A percentile compares a stretch with the other conserved stretches of the same genome.
phyloP scores from a whole-genome alignment of 192 early-diverging fungal genomes.

The Cladochytrium replicatum region DNA sequence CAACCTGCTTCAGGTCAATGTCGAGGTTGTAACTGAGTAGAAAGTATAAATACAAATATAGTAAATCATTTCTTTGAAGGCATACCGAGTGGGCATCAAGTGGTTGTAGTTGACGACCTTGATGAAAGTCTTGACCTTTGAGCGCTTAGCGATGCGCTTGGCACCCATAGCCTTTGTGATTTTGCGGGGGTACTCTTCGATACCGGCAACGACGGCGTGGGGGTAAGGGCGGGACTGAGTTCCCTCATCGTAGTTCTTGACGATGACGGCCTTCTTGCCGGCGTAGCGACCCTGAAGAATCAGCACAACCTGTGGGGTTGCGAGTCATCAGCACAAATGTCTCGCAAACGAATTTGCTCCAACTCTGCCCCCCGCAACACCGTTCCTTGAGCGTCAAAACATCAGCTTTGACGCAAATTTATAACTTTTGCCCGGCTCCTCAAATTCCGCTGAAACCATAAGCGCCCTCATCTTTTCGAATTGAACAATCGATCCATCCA shows the following conservation, averaged over 20 bases:
- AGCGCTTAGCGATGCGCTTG: constrained; percentile 93
- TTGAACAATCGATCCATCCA: neutral
- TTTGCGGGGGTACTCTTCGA: constrained; percentile 95
- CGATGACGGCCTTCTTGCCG: constrained; percentile 99
- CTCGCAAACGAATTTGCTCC: neutral
- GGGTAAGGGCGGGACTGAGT: constrained; percentile 93
- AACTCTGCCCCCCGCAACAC: neutral
- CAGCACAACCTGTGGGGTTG: constrained; percentile 74
- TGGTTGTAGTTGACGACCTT: constrained; percentile 99
- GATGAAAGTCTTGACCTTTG: constrained; percentile 98
- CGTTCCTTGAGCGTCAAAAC: neutral
- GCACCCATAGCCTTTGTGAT: constrained; percentile 91
- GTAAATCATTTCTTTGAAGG: constrained; percentile 8
- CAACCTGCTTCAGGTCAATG: constrained; percentile 83
- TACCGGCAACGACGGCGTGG: constrained; percentile 96
- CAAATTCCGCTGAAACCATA: neutral
- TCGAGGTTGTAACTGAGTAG: constrained; percentile 81
- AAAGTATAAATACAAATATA: constrained; percentile 13
- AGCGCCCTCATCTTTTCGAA: neutral
- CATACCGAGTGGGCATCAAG: constrained; percentile 96
- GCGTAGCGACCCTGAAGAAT: constrained; percentile 96
- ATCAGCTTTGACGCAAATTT: too few relatives aligned
- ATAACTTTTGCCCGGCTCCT: neutral
- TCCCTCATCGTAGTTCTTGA: constrained; percentile 95
- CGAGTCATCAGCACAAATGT: neutral